Percentiles rank a stretch among this genome's conserved stretches.
These are phyloP conservation scores for Paratinospora sagittata DNA, from an alignment of 164 flowering plant genomes.

Conservation along the genomic window DNA sequence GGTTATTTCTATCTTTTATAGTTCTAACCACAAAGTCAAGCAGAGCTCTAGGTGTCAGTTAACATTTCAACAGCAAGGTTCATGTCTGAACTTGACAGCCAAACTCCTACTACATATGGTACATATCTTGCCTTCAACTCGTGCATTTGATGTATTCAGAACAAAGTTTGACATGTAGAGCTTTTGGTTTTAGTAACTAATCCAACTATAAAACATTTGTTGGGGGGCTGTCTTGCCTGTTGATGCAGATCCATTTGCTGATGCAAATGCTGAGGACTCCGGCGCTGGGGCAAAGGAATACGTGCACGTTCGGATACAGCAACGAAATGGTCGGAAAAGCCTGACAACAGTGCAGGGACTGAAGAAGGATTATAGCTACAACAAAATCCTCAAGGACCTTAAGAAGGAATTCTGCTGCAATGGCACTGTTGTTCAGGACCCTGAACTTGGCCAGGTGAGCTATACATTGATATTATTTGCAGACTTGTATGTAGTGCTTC, in stretches of 20 bases:
- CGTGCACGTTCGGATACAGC: conserved; percentile 36
- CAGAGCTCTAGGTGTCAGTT: background rate
- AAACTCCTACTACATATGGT: conserved; percentile 31
- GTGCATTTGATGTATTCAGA: background rate
- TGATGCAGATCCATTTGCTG: conserved; percentile 41
- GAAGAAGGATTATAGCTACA: conserved; percentile 35
- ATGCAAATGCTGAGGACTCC: conserved; percentile 42
- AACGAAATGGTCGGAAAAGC: conserved; percentile 43
- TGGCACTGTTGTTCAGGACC: conserved; percentile 42
- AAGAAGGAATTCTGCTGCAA: conserved; percentile 30
- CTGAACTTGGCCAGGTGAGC: conserved; percentile 37
- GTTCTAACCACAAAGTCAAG: background rate
- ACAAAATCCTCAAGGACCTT: conserved; percentile 41
- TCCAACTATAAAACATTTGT: background rate
- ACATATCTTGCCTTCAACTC: background rate
- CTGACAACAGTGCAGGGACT: conserved; percentile 32
- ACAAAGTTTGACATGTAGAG: background rate
- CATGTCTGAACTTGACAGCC: conserved; percentile 27
- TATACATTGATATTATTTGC: background rate
- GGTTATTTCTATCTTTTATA: background rate
- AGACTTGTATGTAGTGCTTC: background rate
- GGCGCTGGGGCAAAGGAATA: conserved; percentile 43
- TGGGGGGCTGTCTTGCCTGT: no score
- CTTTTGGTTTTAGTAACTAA: background rate
- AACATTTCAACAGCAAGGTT: conserved; percentile 12